Conservation (phyloP, 2,329 filamentous ascomycete species). For the Periglandula ipomoeae region DNA sequence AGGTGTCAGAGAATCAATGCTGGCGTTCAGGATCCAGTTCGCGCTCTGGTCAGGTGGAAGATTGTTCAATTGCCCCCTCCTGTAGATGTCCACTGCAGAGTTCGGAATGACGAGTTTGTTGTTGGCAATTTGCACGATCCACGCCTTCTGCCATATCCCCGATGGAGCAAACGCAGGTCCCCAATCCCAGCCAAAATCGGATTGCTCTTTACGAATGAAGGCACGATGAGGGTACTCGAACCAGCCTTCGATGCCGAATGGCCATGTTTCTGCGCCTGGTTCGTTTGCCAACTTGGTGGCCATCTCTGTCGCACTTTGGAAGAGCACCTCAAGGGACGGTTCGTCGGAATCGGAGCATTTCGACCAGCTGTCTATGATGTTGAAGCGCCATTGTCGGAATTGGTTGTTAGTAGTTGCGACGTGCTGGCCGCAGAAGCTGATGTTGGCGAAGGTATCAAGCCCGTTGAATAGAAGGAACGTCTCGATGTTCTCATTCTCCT, state of each 20-base stretch:
- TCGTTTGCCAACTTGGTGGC: constrained; percentile 4
- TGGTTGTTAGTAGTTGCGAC: constrained; percentile 52
- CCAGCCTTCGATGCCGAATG: constrained; percentile 7
- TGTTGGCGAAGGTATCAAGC: constrained; percentile 50
- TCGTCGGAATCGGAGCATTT: constrained; percentile 4
- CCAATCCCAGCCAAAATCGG: constrained; percentile 59
- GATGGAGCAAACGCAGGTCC: constrained; percentile 51
- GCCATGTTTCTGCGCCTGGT: constrained; percentile 7
- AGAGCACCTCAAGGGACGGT: constrained; percentile 12
- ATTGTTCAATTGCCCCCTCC: constrained; percentile 48
- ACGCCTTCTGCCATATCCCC: constrained; percentile 54
- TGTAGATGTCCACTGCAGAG: constrained; percentile 48
- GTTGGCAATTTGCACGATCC: constrained; percentile 34
- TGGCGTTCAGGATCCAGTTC: constrained; percentile 53
- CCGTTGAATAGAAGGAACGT: constrained; percentile 51
- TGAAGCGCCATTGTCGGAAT: constrained; percentile 52
- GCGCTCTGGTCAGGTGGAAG: constrained; percentile 45
- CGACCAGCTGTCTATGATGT: constrained; percentile 37
- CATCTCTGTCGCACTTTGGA: constrained; percentile 13
- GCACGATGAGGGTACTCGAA: constrained; percentile 13
- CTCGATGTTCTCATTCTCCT: constrained; percentile 24
- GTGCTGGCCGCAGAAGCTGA: constrained; percentile 43
- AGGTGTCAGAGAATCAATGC: constrained; percentile 45
- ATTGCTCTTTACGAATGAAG: constrained; percentile 48
- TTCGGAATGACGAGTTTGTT: constrained; percentile 25